A percentile compares a stretch with the other conserved stretches of the same genome.
Conservation (phyloP, 371 early-diverging fungal species). For the Zychaea mexicana region DNA sequence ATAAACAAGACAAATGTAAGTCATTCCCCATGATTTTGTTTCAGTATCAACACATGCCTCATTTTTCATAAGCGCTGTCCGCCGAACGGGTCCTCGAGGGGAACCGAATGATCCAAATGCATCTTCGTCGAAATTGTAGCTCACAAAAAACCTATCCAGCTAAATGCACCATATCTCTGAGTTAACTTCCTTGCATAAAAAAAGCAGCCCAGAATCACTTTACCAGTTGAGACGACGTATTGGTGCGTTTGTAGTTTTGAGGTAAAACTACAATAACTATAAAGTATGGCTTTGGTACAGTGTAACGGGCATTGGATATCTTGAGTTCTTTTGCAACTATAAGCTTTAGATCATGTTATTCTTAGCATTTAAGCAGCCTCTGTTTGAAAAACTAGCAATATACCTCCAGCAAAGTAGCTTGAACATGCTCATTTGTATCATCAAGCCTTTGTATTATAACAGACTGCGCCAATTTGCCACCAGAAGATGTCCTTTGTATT, state of each 20-base stretch:
- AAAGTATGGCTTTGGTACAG: constrained; percentile 56
- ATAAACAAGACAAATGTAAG: background rate
- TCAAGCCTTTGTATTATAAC: constrained; percentile 48
- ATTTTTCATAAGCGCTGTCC: constrained; percentile 28
- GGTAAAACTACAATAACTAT: constrained; percentile 36
- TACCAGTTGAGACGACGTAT: constrained; percentile 39
- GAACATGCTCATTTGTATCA: constrained; percentile 43
- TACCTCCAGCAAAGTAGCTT: constrained; percentile 55
- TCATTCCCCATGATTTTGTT: background rate
- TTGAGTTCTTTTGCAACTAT: constrained; percentile 55
- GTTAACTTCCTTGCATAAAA: too few species aligned
- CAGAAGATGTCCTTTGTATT: constrained; percentile 9
- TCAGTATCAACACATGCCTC: constrained; percentile 21
- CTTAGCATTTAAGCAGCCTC: too few species aligned
- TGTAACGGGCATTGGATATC: constrained; percentile 47
- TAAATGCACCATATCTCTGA: constrained; percentile 16
- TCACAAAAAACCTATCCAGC: constrained; percentile 59
- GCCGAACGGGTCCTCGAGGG: constrained; percentile 12
- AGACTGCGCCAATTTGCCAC: constrained; percentile 42
- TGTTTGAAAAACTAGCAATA: background rate
- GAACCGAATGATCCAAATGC: constrained; percentile 19
- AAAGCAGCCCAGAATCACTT: background rate
- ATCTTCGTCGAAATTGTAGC: constrained; percentile 50
- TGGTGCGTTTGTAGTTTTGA: constrained; percentile 23
- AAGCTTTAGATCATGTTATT: constrained; percentile 16